A percentile compares a stretch with the other conserved stretches of the same genome.
Conservation (phyloP, 352 stramenopile genomes). For the Pythium rhizo-oryzae region DNA sequence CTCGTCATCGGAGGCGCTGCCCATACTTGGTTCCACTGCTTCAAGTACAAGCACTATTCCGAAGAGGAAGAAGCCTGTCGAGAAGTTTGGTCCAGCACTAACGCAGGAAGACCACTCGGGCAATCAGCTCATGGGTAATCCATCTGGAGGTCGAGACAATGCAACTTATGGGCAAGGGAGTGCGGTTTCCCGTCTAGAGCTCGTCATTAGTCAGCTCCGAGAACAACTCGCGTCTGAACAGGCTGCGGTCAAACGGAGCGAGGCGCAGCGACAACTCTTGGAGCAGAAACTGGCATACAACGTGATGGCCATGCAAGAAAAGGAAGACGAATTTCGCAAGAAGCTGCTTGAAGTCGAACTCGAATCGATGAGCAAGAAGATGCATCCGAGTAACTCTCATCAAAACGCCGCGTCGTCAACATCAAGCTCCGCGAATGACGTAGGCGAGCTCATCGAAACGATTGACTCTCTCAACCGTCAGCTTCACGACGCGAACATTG, state of each 20-base stretch:
- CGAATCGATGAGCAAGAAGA: conserved; percentile 22
- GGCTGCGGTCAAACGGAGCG: conserved; percentile 22
- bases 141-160: background rate
- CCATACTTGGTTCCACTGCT: background rate
- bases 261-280: conserved; percentile 40
- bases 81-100: background rate
- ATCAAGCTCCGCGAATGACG: conserved; percentile 35
- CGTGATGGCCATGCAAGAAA: conserved; percentile 47
- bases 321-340: conserved; percentile 60
- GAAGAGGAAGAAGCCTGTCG: conserved; percentile 9
- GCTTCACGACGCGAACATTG: conserved; percentile 47
- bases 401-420: background rate
- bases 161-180: background rate
- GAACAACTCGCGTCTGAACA: conserved; percentile 32
- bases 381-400: background rate
- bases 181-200: conserved; percentile 11
- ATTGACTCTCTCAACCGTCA: conserved; percentile 69
- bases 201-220: conserved; percentile 29
- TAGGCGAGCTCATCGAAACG: conserved; percentile 66
- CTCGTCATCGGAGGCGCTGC: background rate
- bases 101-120: background rate
- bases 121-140: conserved; percentile 11
- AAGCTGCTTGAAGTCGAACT: conserved; percentile 56
- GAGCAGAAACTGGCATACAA: conserved; percentile 52
- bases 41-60: background rate